These are phyloP conservation scores for Cyberlindnera samutprakarnensis DNA, from an alignment of 805 yeast genomes.

Conservation along the genomic window DNA sequence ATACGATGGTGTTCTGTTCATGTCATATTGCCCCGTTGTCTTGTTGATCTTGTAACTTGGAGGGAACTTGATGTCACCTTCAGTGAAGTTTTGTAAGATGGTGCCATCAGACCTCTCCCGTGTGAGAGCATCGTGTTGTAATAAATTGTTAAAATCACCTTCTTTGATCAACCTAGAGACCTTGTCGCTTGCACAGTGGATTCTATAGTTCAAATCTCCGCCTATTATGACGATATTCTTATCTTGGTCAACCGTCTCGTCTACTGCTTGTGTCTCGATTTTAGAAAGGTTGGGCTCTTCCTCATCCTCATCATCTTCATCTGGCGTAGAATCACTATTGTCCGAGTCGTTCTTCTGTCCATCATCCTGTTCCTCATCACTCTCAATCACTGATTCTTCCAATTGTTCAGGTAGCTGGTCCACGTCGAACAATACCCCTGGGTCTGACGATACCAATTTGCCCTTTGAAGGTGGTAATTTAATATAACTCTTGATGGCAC, in stretches of 20 bases:
- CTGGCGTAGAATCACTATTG: not conserved
- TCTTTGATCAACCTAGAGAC: constrained; percentile 23
- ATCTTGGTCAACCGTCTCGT: constrained; percentile 3
- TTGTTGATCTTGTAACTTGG: constrained; percentile 46
- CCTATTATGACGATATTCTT: constrained; percentile 28
- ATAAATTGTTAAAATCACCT: constrained; percentile 27
- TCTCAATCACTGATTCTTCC: constrained; percentile 1
- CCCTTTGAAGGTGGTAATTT: constrained; percentile 19
- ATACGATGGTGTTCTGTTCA: constrained; percentile 46
- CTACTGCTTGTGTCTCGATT: not conserved
- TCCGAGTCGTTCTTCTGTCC: constrained; percentile 5
- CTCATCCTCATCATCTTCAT: not conserved
- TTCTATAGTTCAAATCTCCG: constrained; percentile 52
- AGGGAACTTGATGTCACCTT: constrained; percentile 37
- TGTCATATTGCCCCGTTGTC: constrained; percentile 13
- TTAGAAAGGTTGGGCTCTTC: not conserved
- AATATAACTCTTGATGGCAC: constrained; percentile 28
- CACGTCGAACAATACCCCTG: constrained; percentile 18
- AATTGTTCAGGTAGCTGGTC: not conserved
- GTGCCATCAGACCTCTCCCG: constrained; percentile 26
- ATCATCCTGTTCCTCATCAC: constrained; percentile 5
- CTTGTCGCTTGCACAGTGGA: constrained; percentile 24
- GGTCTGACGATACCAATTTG: constrained; percentile 18
- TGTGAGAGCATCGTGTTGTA: constrained; percentile 37
- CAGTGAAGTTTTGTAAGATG: constrained; percentile 39